Conservation (phyloP, 108 stramenopile species). For the Aurantiochytrium sp. region DNA sequence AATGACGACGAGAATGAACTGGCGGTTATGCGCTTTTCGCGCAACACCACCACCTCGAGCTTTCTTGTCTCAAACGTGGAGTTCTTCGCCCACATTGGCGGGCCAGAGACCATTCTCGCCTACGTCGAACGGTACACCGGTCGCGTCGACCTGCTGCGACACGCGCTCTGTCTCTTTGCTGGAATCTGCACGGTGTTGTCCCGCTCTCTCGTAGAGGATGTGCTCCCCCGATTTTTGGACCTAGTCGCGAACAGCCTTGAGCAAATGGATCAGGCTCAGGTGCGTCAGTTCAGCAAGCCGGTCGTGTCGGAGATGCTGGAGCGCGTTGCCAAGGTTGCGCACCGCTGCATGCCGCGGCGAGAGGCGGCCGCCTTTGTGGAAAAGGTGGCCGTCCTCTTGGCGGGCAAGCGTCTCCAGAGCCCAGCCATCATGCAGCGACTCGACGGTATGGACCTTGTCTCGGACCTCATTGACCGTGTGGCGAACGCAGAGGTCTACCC, state of each 20-base stretch:
- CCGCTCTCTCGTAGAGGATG: neutral
- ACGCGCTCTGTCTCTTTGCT: neutral
- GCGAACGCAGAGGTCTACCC: neutral
- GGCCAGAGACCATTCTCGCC: neutral
- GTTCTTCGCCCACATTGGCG: neutral
- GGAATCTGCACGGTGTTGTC: neutral
- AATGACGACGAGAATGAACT: neutral
- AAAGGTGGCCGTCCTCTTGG: neutral
- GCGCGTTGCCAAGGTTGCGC: neutral
- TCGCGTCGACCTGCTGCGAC: neutral
- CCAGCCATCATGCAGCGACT: conserved; percentile 5
- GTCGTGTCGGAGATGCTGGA: neutral
- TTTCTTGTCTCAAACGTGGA: neutral
- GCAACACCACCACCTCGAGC: neutral
- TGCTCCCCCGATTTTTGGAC: neutral
- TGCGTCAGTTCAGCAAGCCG: neutral
- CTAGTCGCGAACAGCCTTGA: neutral
- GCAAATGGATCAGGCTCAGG: neutral
- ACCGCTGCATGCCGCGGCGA: neutral
- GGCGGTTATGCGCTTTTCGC: neutral
- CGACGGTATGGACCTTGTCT: neutral
- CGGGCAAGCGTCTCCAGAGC: neutral
- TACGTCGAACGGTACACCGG: neutral
- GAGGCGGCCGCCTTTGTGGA: neutral
- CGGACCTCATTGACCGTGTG: neutral